These are phyloP conservation scores for Russula sp. DNA, from an alignment of 768 basidiomycete species.

Conservation along the genomic window DNA sequence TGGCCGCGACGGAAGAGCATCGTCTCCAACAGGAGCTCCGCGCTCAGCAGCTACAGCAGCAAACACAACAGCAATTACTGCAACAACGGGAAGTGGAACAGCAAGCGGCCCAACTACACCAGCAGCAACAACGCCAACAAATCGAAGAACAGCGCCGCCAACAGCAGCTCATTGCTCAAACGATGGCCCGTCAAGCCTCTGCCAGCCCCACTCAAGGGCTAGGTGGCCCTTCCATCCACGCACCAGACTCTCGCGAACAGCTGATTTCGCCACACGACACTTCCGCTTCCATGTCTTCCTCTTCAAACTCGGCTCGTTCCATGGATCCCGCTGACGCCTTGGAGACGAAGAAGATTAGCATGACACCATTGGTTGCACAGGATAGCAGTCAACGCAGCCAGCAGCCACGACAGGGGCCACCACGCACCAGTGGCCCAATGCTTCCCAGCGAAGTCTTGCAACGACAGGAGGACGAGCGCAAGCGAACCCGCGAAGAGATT, in stretches of 20 bases:
- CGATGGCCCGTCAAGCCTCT: slow-evolving; percentile 12
- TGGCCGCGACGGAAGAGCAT: slow-evolving; percentile 29
- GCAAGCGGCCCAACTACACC: slow-evolving; percentile 18
- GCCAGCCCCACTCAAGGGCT: slow-evolving; percentile 17
- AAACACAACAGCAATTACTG: slow-evolving; percentile 20
- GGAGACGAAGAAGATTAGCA: slow-evolving; percentile 73
- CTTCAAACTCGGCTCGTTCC: slow-evolving; percentile 29
- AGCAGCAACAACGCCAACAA: slow-evolving; percentile 30
- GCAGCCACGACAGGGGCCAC: slow-evolving; percentile 17
- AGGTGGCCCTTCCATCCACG: slow-evolving; percentile 34
- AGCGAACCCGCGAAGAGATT: slow-evolving; percentile 47
- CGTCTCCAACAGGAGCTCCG: slow-evolving; percentile 31
- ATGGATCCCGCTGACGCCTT: slow-evolving; percentile 63
- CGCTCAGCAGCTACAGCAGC: slow-evolving; percentile 24
- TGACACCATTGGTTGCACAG: slow-evolving; percentile 73
- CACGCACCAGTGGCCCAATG: slow-evolving; percentile 27
- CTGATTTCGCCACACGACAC: slow-evolving; percentile 31
- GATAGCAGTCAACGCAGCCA: slow-evolving; percentile 35
- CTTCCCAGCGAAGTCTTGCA: slow-evolving; percentile 38
- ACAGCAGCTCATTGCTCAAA: slow-evolving; percentile 18
- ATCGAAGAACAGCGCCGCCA: slow-evolving; percentile 25
- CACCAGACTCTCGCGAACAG: slow-evolving; percentile 45
- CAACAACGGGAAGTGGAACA: slow-evolving; percentile 31
- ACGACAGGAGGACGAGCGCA: slow-evolving; percentile 48
- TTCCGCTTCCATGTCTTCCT: slow-evolving; percentile 28